Conservation (phyloP, 75 land plant species). For the Pseudotsuga menziesii region DNA sequence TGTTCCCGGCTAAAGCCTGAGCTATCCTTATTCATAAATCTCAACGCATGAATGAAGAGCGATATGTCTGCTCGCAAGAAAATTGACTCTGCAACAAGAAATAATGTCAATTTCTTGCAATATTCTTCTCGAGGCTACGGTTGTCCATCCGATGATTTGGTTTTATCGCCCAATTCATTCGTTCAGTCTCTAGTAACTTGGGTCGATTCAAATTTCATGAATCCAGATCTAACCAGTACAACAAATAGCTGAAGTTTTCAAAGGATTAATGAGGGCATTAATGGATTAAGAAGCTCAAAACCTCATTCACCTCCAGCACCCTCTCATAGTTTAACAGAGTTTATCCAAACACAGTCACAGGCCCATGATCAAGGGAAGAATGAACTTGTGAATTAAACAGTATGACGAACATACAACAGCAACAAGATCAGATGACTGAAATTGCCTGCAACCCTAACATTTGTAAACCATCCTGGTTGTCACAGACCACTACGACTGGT, state of each 20-base stretch:
- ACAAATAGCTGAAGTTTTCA: not conserved
- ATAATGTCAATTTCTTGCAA: not conserved
- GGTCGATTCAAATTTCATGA: not conserved
- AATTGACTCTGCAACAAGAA: not conserved
- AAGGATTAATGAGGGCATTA: not conserved
- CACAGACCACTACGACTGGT: not conserved
- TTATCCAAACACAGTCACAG: not conserved
- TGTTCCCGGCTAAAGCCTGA: not conserved
- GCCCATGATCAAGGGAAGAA: not conserved
- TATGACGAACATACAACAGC: not conserved
- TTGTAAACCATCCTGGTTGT: constrained; percentile 1
- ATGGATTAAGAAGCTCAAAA: not conserved
- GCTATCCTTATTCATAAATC: not conserved
- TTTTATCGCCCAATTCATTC: not conserved
- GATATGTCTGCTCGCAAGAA: not conserved
- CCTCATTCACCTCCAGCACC: not conserved
- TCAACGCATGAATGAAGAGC: not conserved
- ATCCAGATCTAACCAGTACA: not conserved
- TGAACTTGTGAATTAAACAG: not conserved
- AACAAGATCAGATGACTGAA: too few species aligned
- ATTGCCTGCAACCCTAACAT: not conserved
- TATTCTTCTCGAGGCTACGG: not conserved
- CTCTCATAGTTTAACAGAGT: not conserved
- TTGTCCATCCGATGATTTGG: not conserved
- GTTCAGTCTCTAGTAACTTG: not conserved